Conservation (phyloP, 2,329 filamentous ascomycete species). For the Alternaria rosae region DNA sequence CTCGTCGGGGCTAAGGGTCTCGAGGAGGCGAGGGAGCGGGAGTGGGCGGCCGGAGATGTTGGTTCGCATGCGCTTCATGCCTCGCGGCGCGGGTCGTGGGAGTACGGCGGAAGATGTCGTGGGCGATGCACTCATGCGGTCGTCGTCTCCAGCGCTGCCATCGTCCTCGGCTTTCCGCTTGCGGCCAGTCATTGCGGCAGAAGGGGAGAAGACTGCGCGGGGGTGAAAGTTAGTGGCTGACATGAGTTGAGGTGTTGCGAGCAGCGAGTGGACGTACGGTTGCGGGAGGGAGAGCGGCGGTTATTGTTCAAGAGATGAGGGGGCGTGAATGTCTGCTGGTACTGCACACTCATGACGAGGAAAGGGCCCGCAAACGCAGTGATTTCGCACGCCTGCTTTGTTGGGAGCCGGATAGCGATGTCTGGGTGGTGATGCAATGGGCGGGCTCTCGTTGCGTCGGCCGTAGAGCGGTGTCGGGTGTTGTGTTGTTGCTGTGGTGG, state of each 20-base stretch:
- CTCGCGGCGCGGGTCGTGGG: constrained; percentile 67
- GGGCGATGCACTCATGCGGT: constrained; percentile 92
- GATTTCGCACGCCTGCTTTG: constrained; percentile 20
- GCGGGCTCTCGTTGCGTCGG: constrained; percentile 6
- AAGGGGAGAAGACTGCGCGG: constrained; percentile 46
- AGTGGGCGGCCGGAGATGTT: constrained; percentile 74
- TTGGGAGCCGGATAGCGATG: constrained; percentile 7
- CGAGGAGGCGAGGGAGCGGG: constrained; percentile 78
- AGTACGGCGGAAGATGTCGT: constrained; percentile 79
- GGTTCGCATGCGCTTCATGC: constrained; percentile 67
- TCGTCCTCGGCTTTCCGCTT: constrained; percentile 91
- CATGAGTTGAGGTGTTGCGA: constrained; percentile 11
- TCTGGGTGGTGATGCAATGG: constrained; percentile 3
- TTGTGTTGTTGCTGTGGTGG: constrained; percentile 29
- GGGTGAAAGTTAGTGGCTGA: constrained; percentile 17
- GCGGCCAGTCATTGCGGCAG: constrained; percentile 57
- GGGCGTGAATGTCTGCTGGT: constrained; percentile 63
- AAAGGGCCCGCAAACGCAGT: constrained; percentile 31
- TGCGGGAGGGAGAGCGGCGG: constrained; percentile 66
- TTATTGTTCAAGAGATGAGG: constrained; percentile 66
- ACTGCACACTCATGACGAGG: constrained; percentile 66
- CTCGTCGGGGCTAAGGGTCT: constrained; percentile 87
- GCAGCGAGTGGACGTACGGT: constrained; percentile 58
- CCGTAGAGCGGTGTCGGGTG: constrained; percentile 17
- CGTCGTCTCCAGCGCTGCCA: constrained; percentile 64